phyloP scores from a whole-genome alignment of 306 rosid species.

The Quercus gilva region DNA sequence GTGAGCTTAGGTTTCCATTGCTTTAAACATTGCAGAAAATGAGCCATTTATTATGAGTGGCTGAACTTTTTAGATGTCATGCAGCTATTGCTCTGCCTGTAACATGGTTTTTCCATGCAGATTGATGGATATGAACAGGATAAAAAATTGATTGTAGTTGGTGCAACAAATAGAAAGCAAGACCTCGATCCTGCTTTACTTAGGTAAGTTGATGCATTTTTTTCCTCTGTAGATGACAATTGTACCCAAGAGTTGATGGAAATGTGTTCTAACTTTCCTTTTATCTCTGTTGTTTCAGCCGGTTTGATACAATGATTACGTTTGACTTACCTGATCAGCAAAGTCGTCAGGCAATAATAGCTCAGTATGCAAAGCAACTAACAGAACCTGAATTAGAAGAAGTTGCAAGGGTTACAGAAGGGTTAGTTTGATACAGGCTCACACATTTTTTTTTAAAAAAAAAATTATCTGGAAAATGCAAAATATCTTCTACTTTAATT shows the following conservation, averaged over 20 bases:
- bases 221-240: constrained; percentile 5
- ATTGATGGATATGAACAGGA: constrained; percentile 89
- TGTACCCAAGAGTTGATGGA: neutral
- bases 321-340: constrained; percentile 78
- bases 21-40: too few relatives aligned
- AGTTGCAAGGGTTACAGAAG: constrained; percentile 48
- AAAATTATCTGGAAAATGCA: neutral
- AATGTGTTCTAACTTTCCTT: neutral
- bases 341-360: constrained; percentile 69
- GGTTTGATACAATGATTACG: constrained; percentile 72
- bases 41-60: too few relatives aligned
- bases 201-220: constrained; percentile 42
- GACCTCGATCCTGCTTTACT: constrained; percentile 89
- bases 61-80: too few relatives aligned
- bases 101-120: too few relatives aligned
- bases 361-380: constrained; percentile 86
- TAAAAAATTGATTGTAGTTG: constrained; percentile 83
- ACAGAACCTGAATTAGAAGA: constrained; percentile 41
- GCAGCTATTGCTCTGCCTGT: too few relatives aligned
- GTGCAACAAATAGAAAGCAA: constrained; percentile 94
- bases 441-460: neutral
- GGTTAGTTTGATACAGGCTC: constrained; percentile 32
- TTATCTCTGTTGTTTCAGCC: constrained; percentile 42
- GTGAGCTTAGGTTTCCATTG: constrained; percentile 10
- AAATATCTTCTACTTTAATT: neutral